Conservation (phyloP, 495 filamentous ascomycete genomes). For the Lasiosphaeris hirsuta region DNA sequence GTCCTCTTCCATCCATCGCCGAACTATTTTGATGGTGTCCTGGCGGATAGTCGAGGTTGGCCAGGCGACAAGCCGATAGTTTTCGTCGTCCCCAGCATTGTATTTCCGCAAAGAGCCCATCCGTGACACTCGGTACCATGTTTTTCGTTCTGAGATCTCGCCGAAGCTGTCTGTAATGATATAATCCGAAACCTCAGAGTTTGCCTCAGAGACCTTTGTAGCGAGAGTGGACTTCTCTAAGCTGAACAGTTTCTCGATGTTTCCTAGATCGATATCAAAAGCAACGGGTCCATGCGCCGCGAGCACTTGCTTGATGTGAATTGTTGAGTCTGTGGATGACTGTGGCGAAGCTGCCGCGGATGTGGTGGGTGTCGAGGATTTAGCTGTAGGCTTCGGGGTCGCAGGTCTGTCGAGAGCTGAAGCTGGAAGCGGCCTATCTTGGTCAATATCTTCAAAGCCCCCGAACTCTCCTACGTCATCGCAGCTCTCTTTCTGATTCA, state of each 20-base stretch:
- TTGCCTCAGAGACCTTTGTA: neutral
- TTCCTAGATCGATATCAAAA: conserved; percentile 39
- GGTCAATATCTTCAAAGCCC: conserved; percentile 50
- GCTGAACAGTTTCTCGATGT: conserved; percentile 46
- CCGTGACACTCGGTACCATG: conserved; percentile 61
- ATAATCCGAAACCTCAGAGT: conserved; percentile 29
- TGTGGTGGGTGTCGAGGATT: neutral
- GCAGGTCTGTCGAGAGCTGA: neutral
- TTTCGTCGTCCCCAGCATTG: conserved; percentile 53
- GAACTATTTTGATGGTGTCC: conserved; percentile 53
- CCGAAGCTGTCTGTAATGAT: conserved; percentile 48
- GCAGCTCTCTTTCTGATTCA: conserved; percentile 11
- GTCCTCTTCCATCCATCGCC: conserved; percentile 60
- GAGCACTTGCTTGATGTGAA: neutral
- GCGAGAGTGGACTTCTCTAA: neutral
- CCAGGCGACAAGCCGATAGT: conserved; percentile 57
- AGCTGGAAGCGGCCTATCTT: conserved; percentile 17
- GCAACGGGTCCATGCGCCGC: conserved; percentile 31
- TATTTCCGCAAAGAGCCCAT: conserved; percentile 54
- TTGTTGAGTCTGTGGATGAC: neutral
- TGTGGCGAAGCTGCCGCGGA: neutral
- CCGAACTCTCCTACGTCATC: conserved; percentile 46
- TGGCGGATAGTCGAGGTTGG: conserved; percentile 46
- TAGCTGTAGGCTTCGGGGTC: neutral
- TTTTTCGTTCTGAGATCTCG: conserved; percentile 53